phyloP scores from a whole-genome alignment of 352 stramenopile genomes.

The Lagenidium giganteum region DNA sequence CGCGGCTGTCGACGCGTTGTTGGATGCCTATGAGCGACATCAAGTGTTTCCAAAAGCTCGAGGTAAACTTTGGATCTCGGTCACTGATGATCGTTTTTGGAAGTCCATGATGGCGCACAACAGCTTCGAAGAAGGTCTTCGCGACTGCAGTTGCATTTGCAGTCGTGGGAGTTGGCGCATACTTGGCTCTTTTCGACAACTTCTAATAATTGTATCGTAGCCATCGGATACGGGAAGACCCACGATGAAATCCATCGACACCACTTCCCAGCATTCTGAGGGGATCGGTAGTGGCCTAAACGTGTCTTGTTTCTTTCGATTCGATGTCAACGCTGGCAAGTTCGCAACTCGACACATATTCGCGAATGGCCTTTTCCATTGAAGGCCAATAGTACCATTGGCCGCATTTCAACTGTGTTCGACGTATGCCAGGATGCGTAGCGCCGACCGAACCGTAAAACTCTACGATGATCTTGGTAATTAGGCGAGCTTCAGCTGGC shows the following conservation, averaged over 20 bases:
- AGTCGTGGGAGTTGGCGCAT: slow-evolving; percentile 5
- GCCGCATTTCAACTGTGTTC: neutral
- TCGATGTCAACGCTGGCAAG: slow-evolving; percentile 5
- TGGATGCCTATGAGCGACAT: slow-evolving; percentile 15
- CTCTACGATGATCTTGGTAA: too few species aligned
- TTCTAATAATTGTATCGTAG: slow-evolving; percentile 7
- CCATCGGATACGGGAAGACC: slow-evolving; percentile 11
- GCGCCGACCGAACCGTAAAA: slow-evolving; percentile 1
- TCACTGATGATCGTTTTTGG: slow-evolving; percentile 14
- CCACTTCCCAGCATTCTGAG: slow-evolving; percentile 14
- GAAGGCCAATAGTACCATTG: slow-evolving; percentile 10
- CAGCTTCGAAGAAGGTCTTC: slow-evolving; percentile 10
- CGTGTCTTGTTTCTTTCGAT: slow-evolving; percentile 7
- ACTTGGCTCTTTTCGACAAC: slow-evolving; percentile 13
- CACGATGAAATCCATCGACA: slow-evolving; percentile 12
- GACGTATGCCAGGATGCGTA: slow-evolving; percentile 5
- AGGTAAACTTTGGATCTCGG: slow-evolving; percentile 18
- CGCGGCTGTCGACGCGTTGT: too few species aligned
- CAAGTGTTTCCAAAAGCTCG: slow-evolving; percentile 14
- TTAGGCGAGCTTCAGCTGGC: too few species aligned
- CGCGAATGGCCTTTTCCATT: slow-evolving; percentile 4
- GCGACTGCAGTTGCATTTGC: slow-evolving; percentile 1
- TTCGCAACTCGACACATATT: slow-evolving; percentile 12
- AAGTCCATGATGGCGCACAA: slow-evolving; percentile 13
- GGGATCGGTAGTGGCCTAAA: slow-evolving; percentile 7